A percentile compares a stretch with the other conserved stretches of the same genome.
Conservation (phyloP, 1,284 basidiomycete genomes). For the Trametes polyzona region DNA sequence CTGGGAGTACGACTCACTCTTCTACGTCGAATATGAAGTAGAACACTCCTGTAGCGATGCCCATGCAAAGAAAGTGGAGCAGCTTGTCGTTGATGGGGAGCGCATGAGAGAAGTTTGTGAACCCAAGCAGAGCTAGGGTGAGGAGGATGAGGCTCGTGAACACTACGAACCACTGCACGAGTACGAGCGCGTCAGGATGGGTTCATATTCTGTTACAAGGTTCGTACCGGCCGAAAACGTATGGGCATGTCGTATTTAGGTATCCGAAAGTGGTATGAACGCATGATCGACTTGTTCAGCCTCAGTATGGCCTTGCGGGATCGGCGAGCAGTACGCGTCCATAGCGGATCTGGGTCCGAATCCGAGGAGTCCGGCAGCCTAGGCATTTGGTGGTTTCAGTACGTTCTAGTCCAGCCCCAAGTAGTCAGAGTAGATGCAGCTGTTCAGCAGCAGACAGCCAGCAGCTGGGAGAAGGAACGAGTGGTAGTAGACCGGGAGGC, state of each 20-base stretch:
- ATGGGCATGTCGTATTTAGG: slow-evolving; percentile 73
- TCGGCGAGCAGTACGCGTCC: slow-evolving; percentile 29
- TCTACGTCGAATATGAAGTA: slow-evolving; percentile 90
- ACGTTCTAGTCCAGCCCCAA: neutral
- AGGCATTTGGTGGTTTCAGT: slow-evolving; percentile 11
- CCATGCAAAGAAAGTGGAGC: slow-evolving; percentile 83
- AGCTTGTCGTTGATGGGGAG: slow-evolving; percentile 84
- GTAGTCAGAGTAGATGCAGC: neutral
- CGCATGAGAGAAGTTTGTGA: slow-evolving; percentile 67
- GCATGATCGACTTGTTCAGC: slow-evolving; percentile 55
- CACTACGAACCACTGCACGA: slow-evolving; percentile 69
- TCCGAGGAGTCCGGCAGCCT: slow-evolving; percentile 19
- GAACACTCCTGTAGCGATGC: slow-evolving; percentile 78
- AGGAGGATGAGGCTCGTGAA: slow-evolving; percentile 70
- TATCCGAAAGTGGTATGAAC: slow-evolving; percentile 55
- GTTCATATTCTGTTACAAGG: slow-evolving; percentile 1
- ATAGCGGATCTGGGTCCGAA: slow-evolving; percentile 26
- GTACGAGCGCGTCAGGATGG: slow-evolving; percentile 3
- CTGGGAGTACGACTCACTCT: slow-evolving; percentile 54
- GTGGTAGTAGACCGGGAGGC: neutral
- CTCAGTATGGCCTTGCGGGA: slow-evolving; percentile 40
- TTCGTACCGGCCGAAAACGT: slow-evolving; percentile 69
- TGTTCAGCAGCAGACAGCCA: neutral
- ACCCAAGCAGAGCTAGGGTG: slow-evolving; percentile 69
- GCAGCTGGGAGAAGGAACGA: neutral